Conservation (phyloP, 2,329 filamentous ascomycete genomes). For the Pseudogymnoascus sp. region DNA sequence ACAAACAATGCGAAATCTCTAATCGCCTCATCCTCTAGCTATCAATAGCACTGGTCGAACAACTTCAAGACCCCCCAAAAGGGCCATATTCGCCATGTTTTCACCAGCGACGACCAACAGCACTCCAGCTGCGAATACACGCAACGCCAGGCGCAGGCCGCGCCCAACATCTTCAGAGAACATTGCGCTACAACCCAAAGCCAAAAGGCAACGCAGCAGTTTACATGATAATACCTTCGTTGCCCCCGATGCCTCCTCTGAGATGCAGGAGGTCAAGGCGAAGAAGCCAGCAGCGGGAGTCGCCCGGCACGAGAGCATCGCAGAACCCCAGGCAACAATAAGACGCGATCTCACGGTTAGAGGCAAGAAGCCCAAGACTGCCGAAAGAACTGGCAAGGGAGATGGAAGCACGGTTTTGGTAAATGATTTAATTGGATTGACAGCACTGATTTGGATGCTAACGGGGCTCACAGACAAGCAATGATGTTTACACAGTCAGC, state of each 20-base stretch:
- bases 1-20: slow-evolving; percentile 4
- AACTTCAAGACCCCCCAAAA: not conserved
- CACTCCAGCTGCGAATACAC: slow-evolving; percentile 46
- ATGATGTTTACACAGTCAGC: slow-evolving; percentile 74
- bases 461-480: slow-evolving; percentile 56
- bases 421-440: slow-evolving; percentile 24
- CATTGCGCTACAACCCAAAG: slow-evolving; percentile 47
- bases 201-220: slow-evolving; percentile 52
- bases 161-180: slow-evolving; percentile 49
- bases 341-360: slow-evolving; percentile 47
- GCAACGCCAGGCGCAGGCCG: slow-evolving; percentile 50
- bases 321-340: slow-evolving; percentile 19
- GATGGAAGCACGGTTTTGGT: slow-evolving; percentile 61
- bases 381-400: slow-evolving; percentile 58
- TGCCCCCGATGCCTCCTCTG: slow-evolving; percentile 40
- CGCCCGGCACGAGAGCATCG: slow-evolving; percentile 29
- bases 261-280: slow-evolving; percentile 48
- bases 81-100: slow-evolving; percentile 41
- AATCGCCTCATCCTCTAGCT: not conserved
- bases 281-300: slow-evolving; percentile 33
- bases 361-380: slow-evolving; percentile 53
- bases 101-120: slow-evolving; percentile 40
- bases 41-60: slow-evolving; percentile 1
- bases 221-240: slow-evolving; percentile 48
- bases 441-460: slow-evolving; percentile 9